Conservation (phyloP, 768 basidiomycete species). For the Terana coerulea region DNA sequence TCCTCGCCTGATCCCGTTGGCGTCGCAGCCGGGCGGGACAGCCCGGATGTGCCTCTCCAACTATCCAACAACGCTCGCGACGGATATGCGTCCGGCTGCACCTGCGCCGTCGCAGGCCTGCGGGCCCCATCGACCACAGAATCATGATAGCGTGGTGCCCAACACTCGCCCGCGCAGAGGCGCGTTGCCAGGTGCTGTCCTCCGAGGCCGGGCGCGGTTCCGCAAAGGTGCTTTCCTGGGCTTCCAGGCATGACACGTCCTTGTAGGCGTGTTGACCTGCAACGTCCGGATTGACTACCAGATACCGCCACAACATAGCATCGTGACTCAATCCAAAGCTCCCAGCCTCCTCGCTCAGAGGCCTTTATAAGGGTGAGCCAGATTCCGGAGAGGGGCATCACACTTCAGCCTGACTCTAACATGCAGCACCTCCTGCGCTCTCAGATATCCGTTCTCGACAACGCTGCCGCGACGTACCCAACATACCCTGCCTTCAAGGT, state of each 20-base stretch:
- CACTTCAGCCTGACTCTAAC: too few species aligned
- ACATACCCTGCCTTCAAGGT: slow-evolving; percentile 52
- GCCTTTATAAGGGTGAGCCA: too few species aligned
- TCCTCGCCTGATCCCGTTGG: background rate
- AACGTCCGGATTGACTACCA: slow-evolving; percentile 1
- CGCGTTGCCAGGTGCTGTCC: slow-evolving; percentile 2
- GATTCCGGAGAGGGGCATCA: too few species aligned
- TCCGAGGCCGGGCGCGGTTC: background rate
- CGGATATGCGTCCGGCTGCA: background rate
- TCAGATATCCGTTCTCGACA: slow-evolving; percentile 59
- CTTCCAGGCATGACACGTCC: background rate
- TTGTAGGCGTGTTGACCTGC: background rate
- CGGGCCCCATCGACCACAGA: too few species aligned
- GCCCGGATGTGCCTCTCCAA: too few species aligned
- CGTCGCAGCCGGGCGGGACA: background rate
- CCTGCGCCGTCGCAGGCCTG: background rate
- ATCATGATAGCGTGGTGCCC: background rate
- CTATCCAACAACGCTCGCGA: background rate
- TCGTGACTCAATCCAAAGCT: slow-evolving; percentile 6
- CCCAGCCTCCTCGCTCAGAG: too few species aligned
- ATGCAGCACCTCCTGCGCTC: too few species aligned
- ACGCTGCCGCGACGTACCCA: slow-evolving; percentile 43
- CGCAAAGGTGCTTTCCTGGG: background rate
- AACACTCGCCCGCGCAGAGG: too few species aligned
- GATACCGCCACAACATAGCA: slow-evolving; percentile 5